Conservation (phyloP, 2,329 filamentous ascomycete genomes). For the Magnaporthiopsis incrustans region DNA sequence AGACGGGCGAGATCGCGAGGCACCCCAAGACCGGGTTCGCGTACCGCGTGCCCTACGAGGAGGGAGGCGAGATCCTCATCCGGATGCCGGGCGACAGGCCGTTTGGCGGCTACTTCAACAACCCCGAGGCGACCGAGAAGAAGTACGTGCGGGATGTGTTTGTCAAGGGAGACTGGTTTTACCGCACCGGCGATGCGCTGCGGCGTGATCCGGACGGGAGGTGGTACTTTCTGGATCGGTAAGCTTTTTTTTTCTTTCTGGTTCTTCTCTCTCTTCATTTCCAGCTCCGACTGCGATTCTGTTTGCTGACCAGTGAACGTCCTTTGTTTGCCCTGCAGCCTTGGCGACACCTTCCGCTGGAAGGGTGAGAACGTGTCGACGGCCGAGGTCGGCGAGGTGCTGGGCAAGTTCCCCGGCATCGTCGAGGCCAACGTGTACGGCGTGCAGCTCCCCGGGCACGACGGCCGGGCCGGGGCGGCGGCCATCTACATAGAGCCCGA, state of each 20-base stretch:
- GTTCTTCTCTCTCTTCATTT: conserved; percentile 22
- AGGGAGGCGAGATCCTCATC: conserved; percentile 72
- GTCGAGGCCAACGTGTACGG: conserved; percentile 83
- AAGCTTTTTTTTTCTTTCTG: not conserved
- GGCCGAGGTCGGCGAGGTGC: conserved; percentile 66
- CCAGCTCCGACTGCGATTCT: not conserved
- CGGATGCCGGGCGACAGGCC: conserved; percentile 44
- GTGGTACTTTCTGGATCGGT: conserved; percentile 60
- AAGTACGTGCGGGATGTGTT: conserved; percentile 60
- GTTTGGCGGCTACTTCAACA: conserved; percentile 65
- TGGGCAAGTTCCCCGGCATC: conserved; percentile 59
- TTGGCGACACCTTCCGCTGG: conserved; percentile 71
- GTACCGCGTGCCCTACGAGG: conserved; percentile 51
- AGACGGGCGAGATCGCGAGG: conserved; percentile 57
- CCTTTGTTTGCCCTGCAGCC: conserved; percentile 21
- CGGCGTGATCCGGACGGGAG: conserved; percentile 53
- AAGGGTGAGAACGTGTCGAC: conserved; percentile 81
- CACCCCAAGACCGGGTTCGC: conserved; percentile 63
- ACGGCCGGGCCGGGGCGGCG: conserved; percentile 73
- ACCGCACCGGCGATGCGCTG: conserved; percentile 60
- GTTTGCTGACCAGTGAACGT: conserved; percentile 3
- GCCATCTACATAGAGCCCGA: conserved; percentile 14
- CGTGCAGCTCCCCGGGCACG: conserved; percentile 69
- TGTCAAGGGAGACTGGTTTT: conserved; percentile 59
- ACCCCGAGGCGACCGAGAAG: conserved; percentile 56